Evolutionary conservation across 177 flowering plant species (phyloP).

Genomic region (Vitis hybrid): DNA sequence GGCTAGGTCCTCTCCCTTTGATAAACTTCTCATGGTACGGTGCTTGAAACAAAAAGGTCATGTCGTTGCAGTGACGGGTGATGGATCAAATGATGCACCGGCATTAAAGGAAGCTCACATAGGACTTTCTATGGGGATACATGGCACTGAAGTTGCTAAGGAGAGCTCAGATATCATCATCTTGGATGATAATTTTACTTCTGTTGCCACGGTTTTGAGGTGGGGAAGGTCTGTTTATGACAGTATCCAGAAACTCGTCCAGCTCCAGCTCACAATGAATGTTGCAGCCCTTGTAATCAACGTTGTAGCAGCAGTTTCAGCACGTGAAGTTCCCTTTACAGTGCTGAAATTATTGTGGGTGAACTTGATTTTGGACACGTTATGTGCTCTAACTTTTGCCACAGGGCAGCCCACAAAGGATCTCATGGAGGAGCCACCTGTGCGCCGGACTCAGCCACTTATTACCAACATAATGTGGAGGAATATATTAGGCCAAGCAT

Average conservation of each 20-base stretch:
- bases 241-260: conserved; percentile 66
- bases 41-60: conserved; percentile 51
- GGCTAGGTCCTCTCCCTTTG: conserved; percentile 56
- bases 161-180: conserved; percentile 55
- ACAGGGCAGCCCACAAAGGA: conserved; percentile 42
- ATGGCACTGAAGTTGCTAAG: conserved; percentile 60
- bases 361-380: conserved; percentile 48
- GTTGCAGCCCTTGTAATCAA: conserved; percentile 56
- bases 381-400: conserved; percentile 45
- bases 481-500: conserved; percentile 46
- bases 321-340: conserved; percentile 52
- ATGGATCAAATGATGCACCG: conserved; percentile 45
- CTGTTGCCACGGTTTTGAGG: conserved; percentile 41
- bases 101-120: conserved; percentile 56
- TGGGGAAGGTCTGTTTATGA: conserved; percentile 62
- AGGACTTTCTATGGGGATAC: conserved; percentile 65
- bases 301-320: conserved; percentile 52
- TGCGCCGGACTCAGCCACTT: conserved; percentile 41
- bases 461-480: conserved; percentile 60
- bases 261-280: conserved; percentile 60
- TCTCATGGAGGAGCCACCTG: conserved; percentile 43
- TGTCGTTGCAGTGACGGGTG: conserved; percentile 56
- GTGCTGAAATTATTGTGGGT: conserved; percentile 51
- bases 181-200: conserved; percentile 49
- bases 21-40: conserved; percentile 49